Conservation (phyloP, 1,284 basidiomycete species). For the Amylostereum areolatum region DNA sequence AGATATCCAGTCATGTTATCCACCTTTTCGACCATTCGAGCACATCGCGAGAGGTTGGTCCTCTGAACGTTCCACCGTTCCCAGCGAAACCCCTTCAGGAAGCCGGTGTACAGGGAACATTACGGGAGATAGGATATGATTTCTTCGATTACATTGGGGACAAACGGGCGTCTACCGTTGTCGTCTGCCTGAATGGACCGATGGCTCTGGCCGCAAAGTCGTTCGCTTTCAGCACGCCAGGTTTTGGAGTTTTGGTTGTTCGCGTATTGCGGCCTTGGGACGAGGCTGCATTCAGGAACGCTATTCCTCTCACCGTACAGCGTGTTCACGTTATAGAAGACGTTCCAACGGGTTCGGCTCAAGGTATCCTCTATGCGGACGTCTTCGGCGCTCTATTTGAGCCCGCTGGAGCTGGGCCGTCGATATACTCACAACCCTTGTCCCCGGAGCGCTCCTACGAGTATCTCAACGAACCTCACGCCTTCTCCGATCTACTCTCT, state of each 20-base stretch:
- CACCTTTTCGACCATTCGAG: conserved; percentile 78
- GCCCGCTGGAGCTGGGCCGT: conserved; percentile 28
- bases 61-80: conserved; percentile 30
- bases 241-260: conserved; percentile 61
- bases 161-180: conserved; percentile 45
- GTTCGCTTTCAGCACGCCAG: conserved; percentile 35
- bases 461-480: conserved; percentile 38
- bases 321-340: conserved; percentile 71
- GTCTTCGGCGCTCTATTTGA: conserved; percentile 60
- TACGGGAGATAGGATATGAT: conserved; percentile 49
- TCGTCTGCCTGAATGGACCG: conserved; percentile 68
- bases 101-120: conserved; percentile 36
- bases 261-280: conserved; percentile 77
- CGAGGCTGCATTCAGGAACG: conserved; percentile 47
- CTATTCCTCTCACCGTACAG: conserved; percentile 53
- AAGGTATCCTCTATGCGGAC: conserved; percentile 67
- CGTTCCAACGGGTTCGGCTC: conserved; percentile 54
- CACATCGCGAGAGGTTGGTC: conserved; percentile 64
- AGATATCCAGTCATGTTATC: conserved; percentile 59
- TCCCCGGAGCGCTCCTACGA: conserved; percentile 49
- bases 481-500: conserved; percentile 12
- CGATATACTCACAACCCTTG: conserved; percentile 53
- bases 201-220: conserved; percentile 54
- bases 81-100: conserved; percentile 23
- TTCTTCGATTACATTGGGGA: conserved; percentile 70